These are phyloP conservation scores for Alternaria ethzedia DNA, from an alignment of 2,329 filamentous ascomycete species.

Conservation along the genomic window DNA sequence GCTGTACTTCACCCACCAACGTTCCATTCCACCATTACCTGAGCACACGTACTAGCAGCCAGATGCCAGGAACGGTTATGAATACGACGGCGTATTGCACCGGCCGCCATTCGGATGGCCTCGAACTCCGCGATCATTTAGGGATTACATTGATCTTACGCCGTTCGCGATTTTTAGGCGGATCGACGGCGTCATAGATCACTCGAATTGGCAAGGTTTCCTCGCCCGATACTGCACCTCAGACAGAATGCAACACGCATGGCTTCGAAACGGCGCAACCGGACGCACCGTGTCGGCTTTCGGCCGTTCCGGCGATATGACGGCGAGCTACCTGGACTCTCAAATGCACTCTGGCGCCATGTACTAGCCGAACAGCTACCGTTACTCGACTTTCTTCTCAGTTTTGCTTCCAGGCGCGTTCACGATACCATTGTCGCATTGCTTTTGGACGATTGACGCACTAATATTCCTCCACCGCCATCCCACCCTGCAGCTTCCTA, in stretches of 20 bases:
- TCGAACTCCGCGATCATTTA: neutral
- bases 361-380: neutral
- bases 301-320: constrained; percentile 11
- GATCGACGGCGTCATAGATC: constrained; percentile 43
- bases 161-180: constrained; percentile 5
- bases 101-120: neutral
- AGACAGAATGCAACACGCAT: constrained; percentile 37
- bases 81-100: neutral
- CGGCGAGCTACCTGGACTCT: neutral
- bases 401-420: constrained; percentile 3
- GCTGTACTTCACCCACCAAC: neutral
- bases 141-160: neutral
- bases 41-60: neutral
- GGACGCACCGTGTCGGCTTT: constrained; percentile 24
- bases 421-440: constrained; percentile 4
- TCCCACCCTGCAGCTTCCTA: neutral
- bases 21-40: neutral
- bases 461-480: neutral
- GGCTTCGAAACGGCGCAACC: constrained; percentile 28
- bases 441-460: neutral
- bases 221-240: constrained; percentile 37
- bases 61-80: neutral
- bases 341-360: constrained; percentile 12
- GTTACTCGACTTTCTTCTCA: constrained; percentile 9
- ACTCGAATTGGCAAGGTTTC: constrained; percentile 45